These are phyloP conservation scores for Marvania coccoides DNA, from an alignment of 139 green algal species.

Conservation along the genomic window DNA sequence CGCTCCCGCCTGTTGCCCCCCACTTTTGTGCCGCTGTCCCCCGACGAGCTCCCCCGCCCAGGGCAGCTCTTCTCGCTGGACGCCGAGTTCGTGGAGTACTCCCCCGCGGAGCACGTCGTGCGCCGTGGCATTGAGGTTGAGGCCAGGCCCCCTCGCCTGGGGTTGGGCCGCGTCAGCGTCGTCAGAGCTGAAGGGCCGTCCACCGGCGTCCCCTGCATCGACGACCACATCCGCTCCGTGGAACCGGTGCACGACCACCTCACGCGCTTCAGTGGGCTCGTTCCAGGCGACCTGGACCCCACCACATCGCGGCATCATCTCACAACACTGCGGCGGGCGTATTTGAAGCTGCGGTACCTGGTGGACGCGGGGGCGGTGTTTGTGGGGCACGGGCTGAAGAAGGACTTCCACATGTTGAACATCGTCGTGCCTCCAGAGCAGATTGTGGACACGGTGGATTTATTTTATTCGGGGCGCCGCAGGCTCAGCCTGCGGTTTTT, in stretches of 20 bases:
- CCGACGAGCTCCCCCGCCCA: conserved; percentile 40
- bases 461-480: conserved; percentile 78
- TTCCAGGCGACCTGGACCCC: conserved; percentile 70
- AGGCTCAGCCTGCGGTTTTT: conserved; percentile 92
- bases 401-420: conserved; percentile 96
- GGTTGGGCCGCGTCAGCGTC: conserved; percentile 79
- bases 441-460: conserved; percentile 89
- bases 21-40: conserved; percentile 56
- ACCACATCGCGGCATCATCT: conserved; percentile 65
- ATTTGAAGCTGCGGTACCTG: conserved; percentile 84
- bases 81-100: conserved; percentile 86
- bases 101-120: conserved; percentile 46
- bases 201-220: conserved; percentile 61
- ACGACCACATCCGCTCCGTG: conserved; percentile 85
- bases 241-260: conserved; percentile 94
- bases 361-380: conserved; percentile 80
- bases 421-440: conserved; percentile 81
- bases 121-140: conserved; percentile 29
- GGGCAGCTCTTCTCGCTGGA: conserved; percentile 82
- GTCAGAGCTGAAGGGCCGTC: conserved; percentile 64
- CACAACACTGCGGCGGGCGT: conserved; percentile 76
- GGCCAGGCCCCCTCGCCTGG: conserved; percentile 50
- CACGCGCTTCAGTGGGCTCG: conserved; percentile 59
- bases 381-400: conserved; percentile 89
- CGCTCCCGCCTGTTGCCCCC: conserved; percentile 12